These are phyloP conservation scores for Phytophthora capsici DNA, from an alignment of 352 stramenopile genomes.

Conservation along the genomic window DNA sequence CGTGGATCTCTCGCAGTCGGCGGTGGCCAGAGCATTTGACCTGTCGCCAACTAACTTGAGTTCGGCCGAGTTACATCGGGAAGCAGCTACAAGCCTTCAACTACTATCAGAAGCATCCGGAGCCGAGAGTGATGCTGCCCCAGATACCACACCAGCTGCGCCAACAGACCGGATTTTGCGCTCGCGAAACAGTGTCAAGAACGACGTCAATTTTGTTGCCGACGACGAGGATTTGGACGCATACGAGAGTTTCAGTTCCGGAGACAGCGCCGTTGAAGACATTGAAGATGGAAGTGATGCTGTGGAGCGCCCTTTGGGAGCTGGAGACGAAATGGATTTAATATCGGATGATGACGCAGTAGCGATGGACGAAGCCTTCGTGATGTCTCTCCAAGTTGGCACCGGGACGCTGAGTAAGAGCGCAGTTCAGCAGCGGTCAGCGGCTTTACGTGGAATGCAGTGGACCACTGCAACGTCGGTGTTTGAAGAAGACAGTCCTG, in stretches of 20 bases:
- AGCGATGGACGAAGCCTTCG: too few relatives aligned
- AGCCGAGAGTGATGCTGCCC: constrained; percentile 6
- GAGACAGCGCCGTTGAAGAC: neutral
- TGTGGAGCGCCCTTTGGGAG: neutral
- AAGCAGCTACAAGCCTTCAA: too few relatives aligned
- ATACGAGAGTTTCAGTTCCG: too few relatives aligned
- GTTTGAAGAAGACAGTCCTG: neutral
- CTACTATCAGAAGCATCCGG: constrained; percentile 16
- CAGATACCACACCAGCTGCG: neutral
- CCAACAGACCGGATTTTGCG: neutral
- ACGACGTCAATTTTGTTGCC: constrained; percentile 10
- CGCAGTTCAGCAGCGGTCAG: too few relatives aligned
- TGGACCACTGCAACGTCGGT: neutral
- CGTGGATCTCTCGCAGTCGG: constrained; percentile 16
- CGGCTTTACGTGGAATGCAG: neutral
- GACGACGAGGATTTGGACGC: too few relatives aligned
- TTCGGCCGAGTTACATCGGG: constrained; percentile 9
- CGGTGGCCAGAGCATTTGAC: constrained; percentile 14
- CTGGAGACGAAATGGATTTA: too few relatives aligned
- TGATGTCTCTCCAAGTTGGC: too few relatives aligned
- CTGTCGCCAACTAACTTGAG: constrained; percentile 9
- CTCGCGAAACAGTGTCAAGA: neutral
- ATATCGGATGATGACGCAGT: too few relatives aligned
- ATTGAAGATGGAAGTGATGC: constrained; percentile 1
- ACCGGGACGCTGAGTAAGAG: neutral